Percentiles rank a stretch among this genome's conserved stretches.
Evolutionary conservation across 768 basidiomycete species (phyloP).

Genomic region (Pseudohyphozyma bogoriensis): DNA sequence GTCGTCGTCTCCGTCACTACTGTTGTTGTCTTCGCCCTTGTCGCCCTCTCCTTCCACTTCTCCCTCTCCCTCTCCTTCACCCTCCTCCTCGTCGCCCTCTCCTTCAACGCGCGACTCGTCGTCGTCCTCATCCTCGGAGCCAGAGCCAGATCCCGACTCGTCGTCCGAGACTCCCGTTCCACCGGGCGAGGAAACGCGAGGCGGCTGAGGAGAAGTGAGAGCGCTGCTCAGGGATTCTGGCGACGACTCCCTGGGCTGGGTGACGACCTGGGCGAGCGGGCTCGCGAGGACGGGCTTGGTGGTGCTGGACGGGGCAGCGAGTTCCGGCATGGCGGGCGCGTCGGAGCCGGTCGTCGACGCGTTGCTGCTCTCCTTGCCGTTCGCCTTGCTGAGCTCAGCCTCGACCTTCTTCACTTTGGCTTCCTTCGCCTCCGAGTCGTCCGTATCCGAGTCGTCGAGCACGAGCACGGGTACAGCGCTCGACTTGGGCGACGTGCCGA

Average conservation of each 20-base stretch:
- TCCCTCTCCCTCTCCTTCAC: not conserved
- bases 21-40: too few relatives aligned
- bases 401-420: slow-evolving; percentile 6
- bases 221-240: not conserved
- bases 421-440: too few relatives aligned
- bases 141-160: too few relatives aligned
- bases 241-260: not conserved
- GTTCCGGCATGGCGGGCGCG: not conserved
- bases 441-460: too few relatives aligned
- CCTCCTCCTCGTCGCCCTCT: not conserved
- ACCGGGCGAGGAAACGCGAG: too few relatives aligned
- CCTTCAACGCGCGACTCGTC: too few relatives aligned
- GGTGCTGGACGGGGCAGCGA: not conserved
- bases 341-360: not conserved
- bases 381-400: slow-evolving; percentile 3
- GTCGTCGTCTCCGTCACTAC: not conserved
- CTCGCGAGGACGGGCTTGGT: not conserved
- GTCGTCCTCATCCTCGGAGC: too few relatives aligned
- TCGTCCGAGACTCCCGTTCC: too few relatives aligned
- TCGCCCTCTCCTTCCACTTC: not conserved
- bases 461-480: too few relatives aligned
- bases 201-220: not conserved
- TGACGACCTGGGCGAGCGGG: not conserved
- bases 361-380: slow-evolving; percentile 2
- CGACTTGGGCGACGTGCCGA: too few relatives aligned